A percentile compares a stretch with the other conserved stretches of the same genome.
phyloP scores from a whole-genome alignment of 345 rosid species.

The Cardamine chenopodiifolia region DNA sequence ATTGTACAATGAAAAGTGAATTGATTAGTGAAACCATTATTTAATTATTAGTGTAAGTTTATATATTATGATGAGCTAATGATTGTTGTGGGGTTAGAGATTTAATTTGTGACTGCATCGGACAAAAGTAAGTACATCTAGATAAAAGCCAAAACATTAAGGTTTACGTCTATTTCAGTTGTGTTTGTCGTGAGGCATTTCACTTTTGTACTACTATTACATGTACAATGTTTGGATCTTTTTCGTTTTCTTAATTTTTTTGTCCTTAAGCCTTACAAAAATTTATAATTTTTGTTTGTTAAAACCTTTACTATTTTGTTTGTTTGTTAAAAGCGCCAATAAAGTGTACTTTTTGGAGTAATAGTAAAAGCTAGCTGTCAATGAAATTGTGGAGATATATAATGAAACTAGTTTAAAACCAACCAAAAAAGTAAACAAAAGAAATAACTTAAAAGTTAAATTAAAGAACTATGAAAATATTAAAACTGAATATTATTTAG shows the following conservation, averaged over 20 bases:
- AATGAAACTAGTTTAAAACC: neutral
- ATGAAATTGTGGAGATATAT: neutral
- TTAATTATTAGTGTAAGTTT: neutral
- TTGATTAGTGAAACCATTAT: constrained; percentile 8
- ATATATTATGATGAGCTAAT: constrained; percentile 12
- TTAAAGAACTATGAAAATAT: neutral
- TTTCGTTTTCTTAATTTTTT: neutral
- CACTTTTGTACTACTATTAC: constrained; percentile 15
- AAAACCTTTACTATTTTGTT: neutral
- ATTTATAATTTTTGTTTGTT: neutral
- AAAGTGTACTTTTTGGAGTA: neutral
- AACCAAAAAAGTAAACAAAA: neutral
- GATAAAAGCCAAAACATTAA: constrained; percentile 44
- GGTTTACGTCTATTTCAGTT: constrained; percentile 52
- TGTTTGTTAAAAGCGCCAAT: neutral
- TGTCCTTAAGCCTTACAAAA: neutral
- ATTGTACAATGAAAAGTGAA: neutral
- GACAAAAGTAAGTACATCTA: constrained; percentile 31
- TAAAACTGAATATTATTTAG: neutral
- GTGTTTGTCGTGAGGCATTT: constrained; percentile 27
- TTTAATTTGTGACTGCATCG: constrained; percentile 19
- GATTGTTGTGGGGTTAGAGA: constrained; percentile 29
- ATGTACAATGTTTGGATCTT: constrained; percentile 29
- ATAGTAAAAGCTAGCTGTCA: neutral
- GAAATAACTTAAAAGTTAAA: neutral